A percentile compares a stretch with the other conserved stretches of the same genome.
Conservation (phyloP, 1,284 basidiomycete species). For the Xerocomus minutiporus region DNA sequence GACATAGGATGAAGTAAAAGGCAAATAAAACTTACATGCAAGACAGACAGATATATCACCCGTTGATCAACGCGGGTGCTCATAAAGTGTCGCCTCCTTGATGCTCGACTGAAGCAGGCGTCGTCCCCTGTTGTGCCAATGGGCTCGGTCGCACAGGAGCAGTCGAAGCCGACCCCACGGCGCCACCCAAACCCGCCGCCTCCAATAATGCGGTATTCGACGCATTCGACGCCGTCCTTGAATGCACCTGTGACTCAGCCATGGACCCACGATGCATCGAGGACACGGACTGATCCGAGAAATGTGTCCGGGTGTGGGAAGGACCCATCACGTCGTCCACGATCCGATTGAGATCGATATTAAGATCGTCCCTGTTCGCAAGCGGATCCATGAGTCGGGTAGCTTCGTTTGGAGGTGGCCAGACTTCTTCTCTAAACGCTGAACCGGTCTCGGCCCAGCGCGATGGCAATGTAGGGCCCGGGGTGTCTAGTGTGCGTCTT, state of each 20-base stretch:
- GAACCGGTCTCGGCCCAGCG: slow-evolving; percentile 40
- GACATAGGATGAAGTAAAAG: not conserved
- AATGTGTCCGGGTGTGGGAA: slow-evolving; percentile 13
- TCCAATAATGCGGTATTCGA: slow-evolving; percentile 24
- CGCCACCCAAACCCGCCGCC: slow-evolving; percentile 17
- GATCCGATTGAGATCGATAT: slow-evolving; percentile 38
- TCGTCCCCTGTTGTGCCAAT: slow-evolving; percentile 9
- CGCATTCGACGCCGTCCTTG: slow-evolving; percentile 16
- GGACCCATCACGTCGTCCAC: slow-evolving; percentile 54
- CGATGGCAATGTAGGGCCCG: not conserved
- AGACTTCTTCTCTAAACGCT: slow-evolving; percentile 48
- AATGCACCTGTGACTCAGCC: slow-evolving; percentile 11
- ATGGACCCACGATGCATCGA: slow-evolving; percentile 18
- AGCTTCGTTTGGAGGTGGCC: slow-evolving; percentile 42
- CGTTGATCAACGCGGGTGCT: not conserved
- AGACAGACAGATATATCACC: not conserved
- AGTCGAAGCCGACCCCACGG: not conserved
- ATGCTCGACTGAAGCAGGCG: not conserved
- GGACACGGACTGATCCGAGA: slow-evolving; percentile 21
- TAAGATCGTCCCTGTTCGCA: slow-evolving; percentile 30
- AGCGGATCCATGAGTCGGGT: slow-evolving; percentile 44
- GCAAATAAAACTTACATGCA: not conserved
- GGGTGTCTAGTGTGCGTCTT: not conserved
- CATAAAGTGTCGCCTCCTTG: not conserved
- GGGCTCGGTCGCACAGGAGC: slow-evolving; percentile 20